Conservation (phyloP, 192 early-diverging fungal species). For the Backusella tarrabulga region DNA sequence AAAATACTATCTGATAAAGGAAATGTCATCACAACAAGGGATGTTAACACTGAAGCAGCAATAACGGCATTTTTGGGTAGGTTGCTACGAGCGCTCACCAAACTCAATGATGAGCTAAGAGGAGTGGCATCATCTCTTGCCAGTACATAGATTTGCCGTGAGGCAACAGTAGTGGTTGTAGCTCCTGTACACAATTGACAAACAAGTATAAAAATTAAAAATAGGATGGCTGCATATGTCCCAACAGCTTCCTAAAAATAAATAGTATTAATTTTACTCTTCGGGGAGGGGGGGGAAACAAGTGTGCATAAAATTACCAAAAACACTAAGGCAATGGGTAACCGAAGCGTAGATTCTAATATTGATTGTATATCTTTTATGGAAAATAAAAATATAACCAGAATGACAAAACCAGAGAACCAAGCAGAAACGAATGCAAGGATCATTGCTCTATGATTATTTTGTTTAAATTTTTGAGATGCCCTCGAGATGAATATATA, state of each 20-base stretch:
- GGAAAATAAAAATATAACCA: conserved; percentile 26
- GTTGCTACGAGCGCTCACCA: neutral
- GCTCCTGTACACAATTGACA: conserved; percentile 45
- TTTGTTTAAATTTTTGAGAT: neutral
- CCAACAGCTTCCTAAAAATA: conserved; percentile 43
- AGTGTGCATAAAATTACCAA: conserved; percentile 11
- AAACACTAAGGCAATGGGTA: conserved; percentile 33
- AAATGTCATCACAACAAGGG: conserved; percentile 17
- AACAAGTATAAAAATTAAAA: conserved; percentile 43
- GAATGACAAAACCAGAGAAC: conserved; percentile 24
- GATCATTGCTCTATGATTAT: conserved; percentile 20
- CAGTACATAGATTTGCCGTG: conserved; percentile 49
- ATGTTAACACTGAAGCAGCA: neutral
- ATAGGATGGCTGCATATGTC: conserved; percentile 25
- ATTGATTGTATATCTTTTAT: conserved; percentile 30
- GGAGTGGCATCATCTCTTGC: conserved; percentile 45
- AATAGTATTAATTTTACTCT: neutral
- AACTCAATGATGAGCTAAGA: neutral
- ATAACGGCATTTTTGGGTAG: conserved; percentile 20
- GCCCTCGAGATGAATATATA: neutral
- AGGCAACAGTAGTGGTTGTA: conserved; percentile 43
- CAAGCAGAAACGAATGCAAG: conserved; percentile 26
- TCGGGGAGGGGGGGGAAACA: neutral
- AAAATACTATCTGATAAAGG: conserved; percentile 30
- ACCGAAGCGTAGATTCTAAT: neutral